phyloP scores from a whole-genome alignment of 768 basidiomycete genomes.

The Vararia minispora region DNA sequence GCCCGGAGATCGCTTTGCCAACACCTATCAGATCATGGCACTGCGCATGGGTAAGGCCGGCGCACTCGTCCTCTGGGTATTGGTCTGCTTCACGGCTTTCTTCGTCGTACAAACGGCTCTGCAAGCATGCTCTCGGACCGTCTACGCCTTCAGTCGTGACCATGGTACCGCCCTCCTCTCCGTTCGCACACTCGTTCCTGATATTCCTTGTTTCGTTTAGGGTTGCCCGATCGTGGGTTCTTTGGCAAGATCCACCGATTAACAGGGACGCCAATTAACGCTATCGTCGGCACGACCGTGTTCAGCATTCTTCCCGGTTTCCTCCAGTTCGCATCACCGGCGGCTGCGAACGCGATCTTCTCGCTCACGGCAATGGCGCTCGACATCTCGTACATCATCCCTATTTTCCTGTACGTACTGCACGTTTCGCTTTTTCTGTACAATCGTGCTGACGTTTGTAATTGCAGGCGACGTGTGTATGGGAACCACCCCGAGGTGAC shows the following conservation, averaged over 20 bases:
- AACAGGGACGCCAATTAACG: conserved; percentile 67
- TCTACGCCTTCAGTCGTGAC: conserved; percentile 81
- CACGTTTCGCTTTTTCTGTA: neutral
- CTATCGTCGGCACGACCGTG: conserved; percentile 64
- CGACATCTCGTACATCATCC: conserved; percentile 74
- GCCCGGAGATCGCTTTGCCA: neutral
- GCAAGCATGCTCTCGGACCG: conserved; percentile 72
- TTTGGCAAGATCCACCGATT: conserved; percentile 53
- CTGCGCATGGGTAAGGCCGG: conserved; percentile 68
- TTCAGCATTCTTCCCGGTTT: conserved; percentile 60
- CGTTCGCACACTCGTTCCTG: neutral
- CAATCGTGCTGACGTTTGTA: neutral
- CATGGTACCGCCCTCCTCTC: conserved; percentile 31
- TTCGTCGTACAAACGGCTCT: conserved; percentile 74
- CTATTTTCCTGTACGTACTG: conserved; percentile 46
- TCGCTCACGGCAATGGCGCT: conserved; percentile 70
- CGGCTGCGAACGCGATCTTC: conserved; percentile 76
- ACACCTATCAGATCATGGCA: conserved; percentile 46
- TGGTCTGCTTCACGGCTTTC: conserved; percentile 80
- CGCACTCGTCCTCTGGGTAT: conserved; percentile 72
- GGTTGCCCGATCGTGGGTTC: conserved; percentile 67
- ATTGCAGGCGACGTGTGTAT: conserved; percentile 43
- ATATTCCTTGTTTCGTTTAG: conserved; percentile 21
- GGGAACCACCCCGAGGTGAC: conserved; percentile 68
- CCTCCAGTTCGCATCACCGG: conserved; percentile 64